Conservation (phyloP, 2,329 filamentous ascomycete species). For the Akanthomyces lecanii region DNA sequence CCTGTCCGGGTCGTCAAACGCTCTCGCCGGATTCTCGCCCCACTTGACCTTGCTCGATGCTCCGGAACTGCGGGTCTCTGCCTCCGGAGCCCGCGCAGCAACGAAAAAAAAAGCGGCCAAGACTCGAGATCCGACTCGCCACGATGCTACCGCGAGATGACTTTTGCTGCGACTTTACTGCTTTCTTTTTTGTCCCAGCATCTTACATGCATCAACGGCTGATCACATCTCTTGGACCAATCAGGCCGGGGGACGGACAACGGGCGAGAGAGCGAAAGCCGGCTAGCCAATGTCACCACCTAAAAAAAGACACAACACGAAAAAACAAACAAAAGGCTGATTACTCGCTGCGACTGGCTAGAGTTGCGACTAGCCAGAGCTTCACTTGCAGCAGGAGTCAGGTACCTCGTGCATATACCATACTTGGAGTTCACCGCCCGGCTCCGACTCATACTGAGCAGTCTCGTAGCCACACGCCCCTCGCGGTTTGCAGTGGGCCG, state of each 20-base stretch:
- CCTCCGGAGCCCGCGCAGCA: neutral
- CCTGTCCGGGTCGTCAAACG: neutral
- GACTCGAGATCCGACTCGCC: neutral
- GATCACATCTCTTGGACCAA: neutral
- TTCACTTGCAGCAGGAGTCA: neutral
- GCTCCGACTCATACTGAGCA: neutral
- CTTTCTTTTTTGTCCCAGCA: too few species aligned
- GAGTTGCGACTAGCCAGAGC: neutral
- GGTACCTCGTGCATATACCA: neutral
- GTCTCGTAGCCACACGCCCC: neutral
- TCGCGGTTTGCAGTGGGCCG: neutral
- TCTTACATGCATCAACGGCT: too few species aligned
- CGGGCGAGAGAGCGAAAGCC: constrained; percentile 1
- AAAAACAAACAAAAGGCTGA: neutral
- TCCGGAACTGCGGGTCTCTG: constrained; percentile 14
- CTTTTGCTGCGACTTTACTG: too few species aligned
- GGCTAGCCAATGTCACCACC: constrained; percentile 1
- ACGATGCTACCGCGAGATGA: neutral
- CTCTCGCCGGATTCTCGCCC: constrained; percentile 10
- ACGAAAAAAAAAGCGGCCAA: neutral
- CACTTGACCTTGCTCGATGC: constrained; percentile 2
- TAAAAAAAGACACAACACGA: neutral
- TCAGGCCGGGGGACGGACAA: neutral
- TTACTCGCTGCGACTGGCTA: neutral
- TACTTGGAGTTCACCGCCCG: neutral